Base-by-base conservation (phyloP, 352 stramenopile species). In the Globisporangium nunn region DNA sequence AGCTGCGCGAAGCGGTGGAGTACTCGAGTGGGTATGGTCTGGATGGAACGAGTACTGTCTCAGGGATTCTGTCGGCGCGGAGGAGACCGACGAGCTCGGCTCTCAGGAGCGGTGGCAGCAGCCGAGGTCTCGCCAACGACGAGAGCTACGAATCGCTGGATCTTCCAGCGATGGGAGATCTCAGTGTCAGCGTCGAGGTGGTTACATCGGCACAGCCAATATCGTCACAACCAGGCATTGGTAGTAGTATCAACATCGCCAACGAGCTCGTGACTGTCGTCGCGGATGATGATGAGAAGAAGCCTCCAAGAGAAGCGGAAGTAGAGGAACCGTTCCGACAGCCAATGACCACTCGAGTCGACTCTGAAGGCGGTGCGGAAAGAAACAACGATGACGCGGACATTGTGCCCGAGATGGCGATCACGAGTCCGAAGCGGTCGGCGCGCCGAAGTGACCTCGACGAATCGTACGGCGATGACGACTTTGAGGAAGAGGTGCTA, bases 71-170 rank as follows among this genome's bases (percentile, higher is more conserved):
- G n/a, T 49, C 49, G 4, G 46, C 54, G 31, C 18, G 43, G 18
- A 45, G 41, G 30, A 28, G 39, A 47, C 18, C 47, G 31, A 31
- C 45, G 48, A 52, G 51, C 49, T 29, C 53, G 53, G 23, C 50
- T 28, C 53, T 39, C n/a, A 35, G 52, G 11, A 31, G 52, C 18
- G n/a, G 3, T 33, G 50, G 41, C 41, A 23, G 15, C n/a, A 47
- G 41, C n/a, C 41, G 41, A 47, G 33, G 56, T 18, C 18, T 67
- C 30, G 54, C 56, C 39, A 69, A 69, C 12, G 71, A 78, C 18
- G 74, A 85, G 40, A 88, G 78, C 56, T 88, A 83, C 60, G 74
- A 88, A 14, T 88, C 78, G 23, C 60, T 88, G 44, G 73, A 79
- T 29, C 60, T 87, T 4, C 76, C 79, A 33, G 73, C 58, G 6